These are phyloP conservation scores for Zymoseptoria pseudotritici DNA, from an alignment of 2,329 filamentous ascomycete genomes.

Conservation along the genomic window DNA sequence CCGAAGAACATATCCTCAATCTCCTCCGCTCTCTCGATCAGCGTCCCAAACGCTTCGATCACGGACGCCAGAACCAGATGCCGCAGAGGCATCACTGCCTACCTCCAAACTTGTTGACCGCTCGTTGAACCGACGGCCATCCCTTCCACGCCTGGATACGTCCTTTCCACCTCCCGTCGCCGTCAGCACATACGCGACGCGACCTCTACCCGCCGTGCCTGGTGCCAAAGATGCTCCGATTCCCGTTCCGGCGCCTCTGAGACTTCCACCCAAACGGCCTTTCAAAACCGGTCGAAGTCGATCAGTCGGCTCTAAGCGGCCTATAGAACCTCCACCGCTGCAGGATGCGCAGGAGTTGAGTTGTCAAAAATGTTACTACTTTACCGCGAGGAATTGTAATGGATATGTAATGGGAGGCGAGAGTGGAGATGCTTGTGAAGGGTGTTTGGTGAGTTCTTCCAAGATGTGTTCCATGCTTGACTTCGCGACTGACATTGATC, in stretches of 20 bases:
- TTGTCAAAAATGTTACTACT: constrained; percentile 32
- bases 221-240: constrained; percentile 2
- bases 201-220: constrained; percentile 16
- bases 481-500: constrained; percentile 3
- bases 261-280: neutral
- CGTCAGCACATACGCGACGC: constrained; percentile 15
- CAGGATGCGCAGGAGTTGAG: constrained; percentile 22
- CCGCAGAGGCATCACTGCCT: constrained; percentile 7
- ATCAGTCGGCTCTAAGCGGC: constrained; percentile 1
- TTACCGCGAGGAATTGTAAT: constrained; percentile 29
- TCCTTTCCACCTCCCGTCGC: constrained; percentile 18
- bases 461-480: neutral
- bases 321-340: constrained; percentile 6
- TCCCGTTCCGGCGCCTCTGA: constrained; percentile 1
- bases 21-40: constrained; percentile 4
- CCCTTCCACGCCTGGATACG: constrained; percentile 21
- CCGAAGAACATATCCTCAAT: constrained; percentile 21
- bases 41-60: neutral
- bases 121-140: constrained; percentile 13
- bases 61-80: neutral
- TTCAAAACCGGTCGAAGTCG: neutral
- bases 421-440: constrained; percentile 29
- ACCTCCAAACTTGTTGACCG: constrained; percentile 2
- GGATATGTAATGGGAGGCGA: constrained; percentile 30
- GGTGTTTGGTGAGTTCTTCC: constrained; percentile 20